These are phyloP conservation scores for Grigorovia humatica DNA, from an alignment of 805 yeast genomes.

Conservation along the genomic window DNA sequence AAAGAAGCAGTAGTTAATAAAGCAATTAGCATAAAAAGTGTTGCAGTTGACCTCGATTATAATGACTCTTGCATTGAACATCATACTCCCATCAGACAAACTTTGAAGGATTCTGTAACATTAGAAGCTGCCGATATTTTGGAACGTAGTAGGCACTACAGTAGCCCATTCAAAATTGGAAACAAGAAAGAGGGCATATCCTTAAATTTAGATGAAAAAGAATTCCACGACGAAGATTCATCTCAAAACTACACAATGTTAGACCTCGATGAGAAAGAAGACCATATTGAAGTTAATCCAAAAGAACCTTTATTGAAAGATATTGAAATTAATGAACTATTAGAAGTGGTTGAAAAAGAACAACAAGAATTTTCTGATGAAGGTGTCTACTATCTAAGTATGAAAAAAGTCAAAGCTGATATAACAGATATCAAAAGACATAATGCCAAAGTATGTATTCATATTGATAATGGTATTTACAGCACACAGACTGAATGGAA, in stretches of 20 bases:
- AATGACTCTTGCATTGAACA: neutral
- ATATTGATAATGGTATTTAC: constrained; percentile 72
- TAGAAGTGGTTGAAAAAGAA: neutral
- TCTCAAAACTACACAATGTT: neutral
- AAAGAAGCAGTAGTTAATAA: constrained; percentile 15
- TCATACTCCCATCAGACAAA: constrained; percentile 8
- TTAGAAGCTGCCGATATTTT: neutral
- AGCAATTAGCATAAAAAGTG: constrained; percentile 17
- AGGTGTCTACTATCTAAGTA: constrained; percentile 46
- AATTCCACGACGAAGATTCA: neutral
- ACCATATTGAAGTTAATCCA: neutral
- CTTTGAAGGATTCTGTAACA: neutral
- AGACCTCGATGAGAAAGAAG: neutral
- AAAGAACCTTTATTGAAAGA: neutral
- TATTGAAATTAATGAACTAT: neutral
- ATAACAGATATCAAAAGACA: constrained; percentile 38
- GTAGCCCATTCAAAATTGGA: constrained; percentile 23
- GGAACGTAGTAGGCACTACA: constrained; percentile 8
- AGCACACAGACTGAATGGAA: constrained; percentile 54
- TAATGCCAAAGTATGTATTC: constrained; percentile 40
- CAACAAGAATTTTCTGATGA: constrained; percentile 7
- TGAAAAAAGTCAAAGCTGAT: constrained; percentile 38
- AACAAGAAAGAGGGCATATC: constrained; percentile 4
- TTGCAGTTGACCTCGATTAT: constrained; percentile 9
- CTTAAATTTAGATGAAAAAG: neutral